Evolutionary conservation across 768 basidiomycete species (phyloP).

Genomic region (Termitomyces titanicus): DNA sequence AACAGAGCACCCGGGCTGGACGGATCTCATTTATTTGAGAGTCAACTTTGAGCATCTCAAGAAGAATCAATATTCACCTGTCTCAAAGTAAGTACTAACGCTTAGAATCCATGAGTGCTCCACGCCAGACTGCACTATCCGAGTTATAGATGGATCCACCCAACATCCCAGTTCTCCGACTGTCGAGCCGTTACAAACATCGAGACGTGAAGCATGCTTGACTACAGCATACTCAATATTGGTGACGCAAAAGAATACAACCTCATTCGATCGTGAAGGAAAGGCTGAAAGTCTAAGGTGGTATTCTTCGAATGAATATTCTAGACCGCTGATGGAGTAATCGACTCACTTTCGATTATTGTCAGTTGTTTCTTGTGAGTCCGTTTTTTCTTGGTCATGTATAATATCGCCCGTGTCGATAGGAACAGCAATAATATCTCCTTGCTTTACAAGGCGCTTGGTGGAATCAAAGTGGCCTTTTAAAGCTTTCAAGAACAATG

Average conservation of each 20-base stretch:
- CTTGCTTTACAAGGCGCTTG: slow-evolving; percentile 61
- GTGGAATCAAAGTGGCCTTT: slow-evolving; percentile 55
- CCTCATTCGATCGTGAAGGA: slow-evolving; percentile 33
- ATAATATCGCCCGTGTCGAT: slow-evolving; percentile 50
- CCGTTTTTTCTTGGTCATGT: slow-evolving; percentile 10
- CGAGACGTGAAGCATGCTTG: slow-evolving; percentile 28
- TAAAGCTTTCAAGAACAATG: slow-evolving; percentile 55
- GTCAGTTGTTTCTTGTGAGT: slow-evolving; percentile 23
- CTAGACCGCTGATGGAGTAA: not conserved
- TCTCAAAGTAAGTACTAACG: slow-evolving; percentile 40
- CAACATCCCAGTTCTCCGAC: slow-evolving; percentile 81
- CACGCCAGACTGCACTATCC: slow-evolving; percentile 75
- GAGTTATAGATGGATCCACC: slow-evolving; percentile 70
- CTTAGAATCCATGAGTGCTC: slow-evolving; percentile 65
- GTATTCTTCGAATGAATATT: not conserved
- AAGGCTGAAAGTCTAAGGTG: slow-evolving; percentile 4
- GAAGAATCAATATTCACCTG: slow-evolving; percentile 33
- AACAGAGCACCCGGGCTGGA: slow-evolving; percentile 21
- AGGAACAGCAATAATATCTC: slow-evolving; percentile 67
- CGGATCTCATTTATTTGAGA: not conserved
- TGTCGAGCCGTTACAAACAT: slow-evolving; percentile 51
- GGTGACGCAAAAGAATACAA: slow-evolving; percentile 77
- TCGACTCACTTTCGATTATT: slow-evolving; percentile 19
- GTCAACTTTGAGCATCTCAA: not conserved
- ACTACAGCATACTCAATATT: slow-evolving; percentile 66